Percentiles rank a stretch among this genome's conserved stretches.
Conservation (phyloP, 2,329 filamentous ascomycete genomes). For the Trematosphaeria pertusa region DNA sequence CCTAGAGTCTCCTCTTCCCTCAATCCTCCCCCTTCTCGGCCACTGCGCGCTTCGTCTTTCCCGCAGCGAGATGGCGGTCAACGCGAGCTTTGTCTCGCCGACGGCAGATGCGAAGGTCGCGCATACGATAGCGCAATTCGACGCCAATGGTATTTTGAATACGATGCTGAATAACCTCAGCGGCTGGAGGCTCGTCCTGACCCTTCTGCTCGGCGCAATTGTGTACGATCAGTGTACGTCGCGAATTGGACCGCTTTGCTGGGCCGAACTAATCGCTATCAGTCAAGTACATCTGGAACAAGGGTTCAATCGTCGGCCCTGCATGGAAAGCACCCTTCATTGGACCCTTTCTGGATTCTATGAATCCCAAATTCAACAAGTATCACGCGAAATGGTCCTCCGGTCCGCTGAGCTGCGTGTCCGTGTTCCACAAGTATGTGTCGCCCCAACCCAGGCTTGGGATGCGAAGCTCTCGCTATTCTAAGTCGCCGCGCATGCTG, state of each 20-base stretch:
- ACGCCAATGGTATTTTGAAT: conserved; percentile 38
- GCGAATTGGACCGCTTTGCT: conserved; percentile 1
- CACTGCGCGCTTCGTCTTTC: conserved; percentile 10
- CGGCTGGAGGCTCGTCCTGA: conserved; percentile 54
- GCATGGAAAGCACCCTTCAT: conserved; percentile 62
- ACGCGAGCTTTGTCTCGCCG: conserved; percentile 49
- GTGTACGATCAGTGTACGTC: conserved; percentile 89
- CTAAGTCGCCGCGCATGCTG: conserved; percentile 15
- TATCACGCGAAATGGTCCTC: conserved; percentile 94
- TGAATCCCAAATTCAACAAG: conserved; percentile 89
- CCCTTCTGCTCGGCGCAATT: conserved; percentile 73
- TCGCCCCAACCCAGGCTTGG: neutral
- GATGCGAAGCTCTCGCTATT: conserved; percentile 8
- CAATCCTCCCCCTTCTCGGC: neutral
- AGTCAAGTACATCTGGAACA: conserved; percentile 57
- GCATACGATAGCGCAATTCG: conserved; percentile 38
- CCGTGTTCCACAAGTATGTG: conserved; percentile 94
- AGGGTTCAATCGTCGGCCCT: conserved; percentile 56
- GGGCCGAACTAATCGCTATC: conserved; percentile 52
- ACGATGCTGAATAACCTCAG: conserved; percentile 41
- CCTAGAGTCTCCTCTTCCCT: conserved; percentile 4
- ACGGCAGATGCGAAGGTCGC: conserved; percentile 47
- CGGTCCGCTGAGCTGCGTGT: conserved; percentile 92
- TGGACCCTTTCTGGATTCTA: conserved; percentile 91
- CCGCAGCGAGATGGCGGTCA: conserved; percentile 38